These are phyloP conservation scores for Vigna angularis DNA, from an alignment of 306 rosid genomes.

Conservation along the genomic window DNA sequence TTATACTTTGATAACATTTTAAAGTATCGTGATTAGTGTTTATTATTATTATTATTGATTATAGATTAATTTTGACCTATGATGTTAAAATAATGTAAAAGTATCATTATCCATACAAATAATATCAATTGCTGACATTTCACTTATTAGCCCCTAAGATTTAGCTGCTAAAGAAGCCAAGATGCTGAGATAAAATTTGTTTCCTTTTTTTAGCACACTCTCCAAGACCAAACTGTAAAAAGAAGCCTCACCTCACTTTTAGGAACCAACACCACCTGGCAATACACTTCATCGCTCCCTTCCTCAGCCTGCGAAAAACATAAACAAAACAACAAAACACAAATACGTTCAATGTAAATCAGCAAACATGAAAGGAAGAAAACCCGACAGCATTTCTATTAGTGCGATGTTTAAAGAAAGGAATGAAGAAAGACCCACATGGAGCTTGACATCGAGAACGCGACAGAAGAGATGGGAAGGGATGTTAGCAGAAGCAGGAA, in stretches of 20 bases:
- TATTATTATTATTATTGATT: too few relatives aligned
- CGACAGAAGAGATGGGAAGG: conserved; percentile 86
- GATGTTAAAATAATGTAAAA: too few relatives aligned
- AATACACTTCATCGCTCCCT: conserved; percentile 85
- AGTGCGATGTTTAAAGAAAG: not conserved
- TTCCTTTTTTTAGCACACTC: conserved; percentile 23
- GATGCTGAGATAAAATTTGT: conserved; percentile 23
- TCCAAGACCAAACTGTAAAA: not conserved
- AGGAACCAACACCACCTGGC: conserved; percentile 77
- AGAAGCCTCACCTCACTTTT: conserved; percentile 76
- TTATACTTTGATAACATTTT: too few relatives aligned
- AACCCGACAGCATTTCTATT: conserved; percentile 23
- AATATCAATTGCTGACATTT: not conserved
- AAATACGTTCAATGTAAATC: not conserved
- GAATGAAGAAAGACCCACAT: conserved; percentile 52
- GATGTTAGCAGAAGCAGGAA: conserved; percentile 55
- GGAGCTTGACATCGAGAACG: conserved; percentile 84
- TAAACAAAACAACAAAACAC: not conserved
- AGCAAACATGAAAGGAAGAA: not conserved
- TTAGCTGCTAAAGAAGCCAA: conserved; percentile 22
- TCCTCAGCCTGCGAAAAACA: conserved; percentile 72
- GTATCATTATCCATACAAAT: not conserved
- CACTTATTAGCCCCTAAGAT: not conserved
- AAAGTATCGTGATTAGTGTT: too few relatives aligned
- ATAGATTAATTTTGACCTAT: too few relatives aligned